Base-by-base conservation (phyloP, 2,329 filamentous ascomycete species). In the Ophiocordyceps australis region DNA sequence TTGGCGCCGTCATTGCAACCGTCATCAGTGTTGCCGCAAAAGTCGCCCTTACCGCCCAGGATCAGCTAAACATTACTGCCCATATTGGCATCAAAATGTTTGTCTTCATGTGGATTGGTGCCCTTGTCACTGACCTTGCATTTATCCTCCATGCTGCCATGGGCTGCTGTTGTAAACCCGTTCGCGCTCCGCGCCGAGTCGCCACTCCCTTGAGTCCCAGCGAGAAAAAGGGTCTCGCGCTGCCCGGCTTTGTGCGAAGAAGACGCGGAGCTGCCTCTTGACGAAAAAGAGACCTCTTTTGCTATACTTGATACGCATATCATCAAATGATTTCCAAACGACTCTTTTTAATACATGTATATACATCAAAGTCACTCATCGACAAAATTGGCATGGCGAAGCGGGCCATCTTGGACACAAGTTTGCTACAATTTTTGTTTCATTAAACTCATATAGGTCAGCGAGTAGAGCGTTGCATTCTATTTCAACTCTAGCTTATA, bases 91-190 rank as follows among this genome's bases (percentile, higher is more conserved):
- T 47, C 19, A 62, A 69, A 36, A 85, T 92, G 77, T 67, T 92
- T 40, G 76, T 56, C 0, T 91, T 92, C 43, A 86, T 92, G 75
- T 95, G 86, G 85, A 65, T 82, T 16, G 79, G 75, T 0, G 64
- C 72, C 1, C 67, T 59, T 0, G 67, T 74, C 32, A 65, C 68
- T 2, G 51, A 81, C 5, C 41, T 85, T 13, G 74, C 75, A 0
- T 85, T 79, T 39, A 45, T 77, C 17, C 56, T 91, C 13, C 80
- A 91, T 46, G 55, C 76, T 16, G 69, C 74, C 17, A 62, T 86
- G 47, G 79, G 74, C 38, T 93, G 82, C 49, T 91, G 79, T 46
- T 80, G 75, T 41, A 44, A 36, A 21, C 49, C 50, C 6, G 18
- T 41, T 6, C 37, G 44, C 14, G 17, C 19, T 9, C 27, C 28